phyloP scores from a whole-genome alignment of 2,329 filamentous ascomycete genomes.

The Fusarium pseudocircinatum region DNA sequence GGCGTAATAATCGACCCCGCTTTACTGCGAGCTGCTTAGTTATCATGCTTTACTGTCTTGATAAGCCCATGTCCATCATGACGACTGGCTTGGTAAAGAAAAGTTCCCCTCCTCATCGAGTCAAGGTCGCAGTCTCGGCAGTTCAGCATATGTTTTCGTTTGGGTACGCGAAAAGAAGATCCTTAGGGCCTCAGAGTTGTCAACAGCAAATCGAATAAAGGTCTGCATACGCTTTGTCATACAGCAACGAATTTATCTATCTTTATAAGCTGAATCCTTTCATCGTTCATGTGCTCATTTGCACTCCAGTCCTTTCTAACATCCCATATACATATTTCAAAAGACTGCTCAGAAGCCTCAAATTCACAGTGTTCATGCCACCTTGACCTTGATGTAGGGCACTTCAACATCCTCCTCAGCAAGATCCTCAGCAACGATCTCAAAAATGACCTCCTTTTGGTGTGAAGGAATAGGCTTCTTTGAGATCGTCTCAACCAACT shows the following conservation, averaged over 20 bases:
- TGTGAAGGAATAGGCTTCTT: constrained; percentile 92
- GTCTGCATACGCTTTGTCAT: background rate
- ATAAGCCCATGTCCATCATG: constrained; percentile 34
- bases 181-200: background rate
- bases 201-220: background rate
- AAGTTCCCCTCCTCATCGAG: background rate
- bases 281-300: constrained; percentile 24
- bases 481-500: constrained; percentile 87
- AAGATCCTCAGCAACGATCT: constrained; percentile 90
- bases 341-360: background rate
- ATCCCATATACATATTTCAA: constrained; percentile 21
- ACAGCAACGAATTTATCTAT: constrained; percentile 32
- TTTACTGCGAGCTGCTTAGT: constrained; percentile 37
- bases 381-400: constrained; percentile 92
- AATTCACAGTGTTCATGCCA: constrained; percentile 49
- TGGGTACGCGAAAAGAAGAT: background rate
- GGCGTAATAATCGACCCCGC: constrained; percentile 41
- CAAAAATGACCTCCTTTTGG: constrained; percentile 95
- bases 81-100: constrained; percentile 19
- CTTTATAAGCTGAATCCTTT: constrained; percentile 29
- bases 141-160: background rate
- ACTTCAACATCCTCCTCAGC: constrained; percentile 95
- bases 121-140: background rate
- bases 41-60: constrained; percentile 22
- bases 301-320: constrained; percentile 21